phyloP scores from a whole-genome alignment of 2,329 filamentous ascomycete species.

The Fusarium annulatum region DNA sequence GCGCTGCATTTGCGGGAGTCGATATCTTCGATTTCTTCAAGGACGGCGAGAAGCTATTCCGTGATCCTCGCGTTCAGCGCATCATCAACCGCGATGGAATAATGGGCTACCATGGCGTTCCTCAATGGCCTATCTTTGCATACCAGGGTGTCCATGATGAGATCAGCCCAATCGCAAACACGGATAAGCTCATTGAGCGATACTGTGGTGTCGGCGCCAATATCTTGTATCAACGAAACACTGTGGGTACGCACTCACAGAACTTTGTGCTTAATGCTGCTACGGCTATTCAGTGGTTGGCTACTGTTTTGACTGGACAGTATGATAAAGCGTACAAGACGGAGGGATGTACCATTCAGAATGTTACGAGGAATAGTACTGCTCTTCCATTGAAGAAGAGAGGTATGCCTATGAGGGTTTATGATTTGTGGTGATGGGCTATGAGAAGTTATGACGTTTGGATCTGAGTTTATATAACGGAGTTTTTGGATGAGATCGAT shows the following conservation, averaged over 20 bases:
- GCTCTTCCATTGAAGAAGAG: slow-evolving; percentile 18
- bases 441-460: too few relatives aligned
- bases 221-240: slow-evolving; percentile 40
- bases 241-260: slow-evolving; percentile 23
- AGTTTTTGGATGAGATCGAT: rapidly evolving
- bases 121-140: slow-evolving; percentile 36
- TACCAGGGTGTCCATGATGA: slow-evolving; percentile 39
- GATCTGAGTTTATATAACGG: not conserved
- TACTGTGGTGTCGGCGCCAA: slow-evolving; percentile 38
- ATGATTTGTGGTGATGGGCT: slow-evolving; percentile 21
- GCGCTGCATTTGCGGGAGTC: slow-evolving; percentile 8
- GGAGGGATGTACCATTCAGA: slow-evolving; percentile 38
- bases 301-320: slow-evolving; percentile 17
- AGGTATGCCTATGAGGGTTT: slow-evolving; percentile 10
- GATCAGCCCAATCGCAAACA: slow-evolving; percentile 31
- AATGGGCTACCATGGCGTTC: slow-evolving; percentile 43
- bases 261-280: slow-evolving; percentile 1
- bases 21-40: slow-evolving; percentile 35
- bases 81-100: slow-evolving; percentile 37
- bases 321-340: slow-evolving; percentile 9
- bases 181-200: slow-evolving; percentile 29
- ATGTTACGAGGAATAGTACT: slow-evolving; percentile 34
- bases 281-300: slow-evolving; percentile 29
- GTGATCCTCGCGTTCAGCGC: slow-evolving; percentile 5
- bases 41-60: slow-evolving; percentile 1